Percentiles rank a stretch among this genome's conserved stretches.
These are phyloP conservation scores for Barbarea vulgaris DNA, from an alignment of 345 rosid species.

Conservation along the genomic window DNA sequence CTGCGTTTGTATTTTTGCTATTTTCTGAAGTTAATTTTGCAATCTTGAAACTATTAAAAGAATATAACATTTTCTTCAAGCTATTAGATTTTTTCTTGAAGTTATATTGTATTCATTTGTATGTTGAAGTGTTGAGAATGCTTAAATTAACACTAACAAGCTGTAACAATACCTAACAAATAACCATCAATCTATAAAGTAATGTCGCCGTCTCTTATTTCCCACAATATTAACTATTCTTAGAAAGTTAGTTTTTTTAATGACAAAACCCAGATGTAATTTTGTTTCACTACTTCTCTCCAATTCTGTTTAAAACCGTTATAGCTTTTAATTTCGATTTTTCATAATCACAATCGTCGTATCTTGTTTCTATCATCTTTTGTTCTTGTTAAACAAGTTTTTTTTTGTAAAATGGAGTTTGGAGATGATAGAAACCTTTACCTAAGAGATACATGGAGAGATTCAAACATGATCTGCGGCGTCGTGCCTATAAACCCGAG, in stretches of 20 bases:
- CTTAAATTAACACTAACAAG: slow-evolving; percentile 28
- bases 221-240: slow-evolving; percentile 17
- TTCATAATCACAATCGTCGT: background rate
- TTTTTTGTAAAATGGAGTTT: slow-evolving; percentile 30
- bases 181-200: slow-evolving; percentile 24
- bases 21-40: background rate
- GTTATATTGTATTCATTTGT: slow-evolving; percentile 16
- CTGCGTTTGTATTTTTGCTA: slow-evolving; percentile 27
- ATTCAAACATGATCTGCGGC: slow-evolving; percentile 28
- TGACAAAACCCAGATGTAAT: slow-evolving; percentile 26
- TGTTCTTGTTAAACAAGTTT: background rate
- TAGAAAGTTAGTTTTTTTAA: slow-evolving; percentile 16
- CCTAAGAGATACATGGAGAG: slow-evolving; percentile 44
- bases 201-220: slow-evolving; percentile 27
- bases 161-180: slow-evolving; percentile 26
- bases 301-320: slow-evolving; percentile 24
- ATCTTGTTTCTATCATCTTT: slow-evolving; percentile 9
- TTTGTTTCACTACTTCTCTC: slow-evolving; percentile 24
- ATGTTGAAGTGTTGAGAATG: slow-evolving; percentile 12
- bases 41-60: background rate
- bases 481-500: slow-evolving; percentile 31
- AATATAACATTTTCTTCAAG: background rate
- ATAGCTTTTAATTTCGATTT: background rate
- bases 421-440: slow-evolving; percentile 30
- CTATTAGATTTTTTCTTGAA: background rate